Base-by-base conservation (phyloP, 2,329 filamentous ascomycete genomes). In the Chrysoporthe cubensis region DNA sequence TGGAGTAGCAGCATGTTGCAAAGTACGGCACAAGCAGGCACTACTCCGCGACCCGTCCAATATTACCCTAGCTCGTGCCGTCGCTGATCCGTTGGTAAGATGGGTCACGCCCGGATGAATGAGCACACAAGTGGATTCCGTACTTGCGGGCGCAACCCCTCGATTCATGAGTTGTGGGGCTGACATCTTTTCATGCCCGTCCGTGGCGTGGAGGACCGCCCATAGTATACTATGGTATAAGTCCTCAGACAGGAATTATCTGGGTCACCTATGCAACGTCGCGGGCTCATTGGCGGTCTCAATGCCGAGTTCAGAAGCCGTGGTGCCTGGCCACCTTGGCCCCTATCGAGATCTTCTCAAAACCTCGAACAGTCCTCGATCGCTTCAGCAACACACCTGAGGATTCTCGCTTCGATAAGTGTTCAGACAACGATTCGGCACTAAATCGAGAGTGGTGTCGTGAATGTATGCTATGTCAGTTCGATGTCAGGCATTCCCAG, bases 401-500 rank as follows among this genome's bases (percentile, higher is more conserved):
- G 26, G 26, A 26, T 26, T 26, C 26, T 26, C 26, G 26, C 26
- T 40, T 8, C 32, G 54, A 21, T 40, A 40, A 9, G 18, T 26
- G 16, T 40, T 4, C 32, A 18, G 32, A n/a, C 18, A 50, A 48
- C 44, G 21, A 42, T n/a, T 14, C 43, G 40, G 42, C 58, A 46
- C 40, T 26, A 43, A 26, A 26, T 18, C n/a, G 40, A 32, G 43
- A 16, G 40, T 46, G 43, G 58, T 34, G 14, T 46, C 42, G n/a
- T 18, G 43, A 42, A 32, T 18, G 32, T 43, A 34, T 32, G 50
- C 42, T 21, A 43, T 50, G 11, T 26, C 21, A 37, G 44, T 11
- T 21, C 18, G 60, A 62, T 62, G 43, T 44, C 60, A 62, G 44
- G 60, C 60, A 50, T 37, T 62, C 61, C 61, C 61, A 63, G 48